Evolutionary conservation across 495 filamentous ascomycete species (phyloP), one percentile per base, ranked within the genome.

Genomic region (Baudoinia panamericana): DNA sequence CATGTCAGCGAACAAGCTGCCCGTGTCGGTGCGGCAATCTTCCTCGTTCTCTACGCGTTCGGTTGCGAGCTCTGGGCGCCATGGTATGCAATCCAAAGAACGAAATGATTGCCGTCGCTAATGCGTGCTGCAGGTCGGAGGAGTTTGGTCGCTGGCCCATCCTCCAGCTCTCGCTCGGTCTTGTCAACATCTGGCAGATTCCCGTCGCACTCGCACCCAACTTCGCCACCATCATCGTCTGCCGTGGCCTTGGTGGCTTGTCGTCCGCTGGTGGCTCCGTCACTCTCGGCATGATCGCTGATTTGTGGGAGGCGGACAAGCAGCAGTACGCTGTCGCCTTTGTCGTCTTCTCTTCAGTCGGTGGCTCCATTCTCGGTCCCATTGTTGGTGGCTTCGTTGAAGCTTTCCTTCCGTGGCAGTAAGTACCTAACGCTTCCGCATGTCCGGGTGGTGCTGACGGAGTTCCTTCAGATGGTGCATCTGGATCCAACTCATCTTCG

Each of bases 401-500:
- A 41, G 59, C 67, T 12, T 72, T 69, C 50, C 62, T 80, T 10
- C 45, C 56, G n/a, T 87, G 80, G 84, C 64, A 64, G 15, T 50
- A 25, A 25, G 47, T 35, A 4, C 8, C 3, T 28, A 4, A n/a
- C 8, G 25, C 7, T 7, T 4, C 20, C 13, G 13, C 45, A 6
- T 17, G 1, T n/a, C 11, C 11, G 4, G 12, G 19, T 21, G 4
- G 4, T 5, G 2, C 9, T 13, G 12, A 22, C 32, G 21, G 23
- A 37, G n/a, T 29, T 6, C 15, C 25, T 25, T 3, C 37, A 50
- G 48, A 39, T 90, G 84, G 84, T 71, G 66, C 32, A 80, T 84
- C 55, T 86, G 79, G 81, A 72, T 86, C 44, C 79, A 85, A 55
- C 67, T 87, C 38, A 80, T 85, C 36, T 71, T 86, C 32, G 81